These are phyloP conservation scores for Fragaria ananassa DNA, from an alignment of 306 rosid genomes.

Conservation along the genomic window DNA sequence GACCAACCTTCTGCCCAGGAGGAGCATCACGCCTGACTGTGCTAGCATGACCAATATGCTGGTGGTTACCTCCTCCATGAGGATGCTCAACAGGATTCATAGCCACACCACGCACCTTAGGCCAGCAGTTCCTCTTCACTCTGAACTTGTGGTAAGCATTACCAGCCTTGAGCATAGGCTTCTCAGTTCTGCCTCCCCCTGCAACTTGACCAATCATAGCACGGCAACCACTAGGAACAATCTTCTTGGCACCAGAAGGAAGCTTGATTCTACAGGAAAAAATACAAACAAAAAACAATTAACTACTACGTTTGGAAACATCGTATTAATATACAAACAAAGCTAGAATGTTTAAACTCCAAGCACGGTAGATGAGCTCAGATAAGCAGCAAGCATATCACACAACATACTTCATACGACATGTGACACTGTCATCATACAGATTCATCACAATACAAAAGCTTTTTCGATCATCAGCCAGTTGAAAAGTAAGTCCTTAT, in stretches of 20 bases:
- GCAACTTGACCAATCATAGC: conserved; percentile 31
- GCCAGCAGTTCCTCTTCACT: conserved; percentile 39
- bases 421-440: background rate
- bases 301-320: background rate
- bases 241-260: conserved; percentile 29
- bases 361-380: background rate
- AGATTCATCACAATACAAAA: background rate
- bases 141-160: conserved; percentile 30
- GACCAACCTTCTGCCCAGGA: conserved; percentile 33
- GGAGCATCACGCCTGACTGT: conserved; percentile 35
- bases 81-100: conserved; percentile 32
- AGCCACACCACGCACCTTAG: conserved; percentile 36
- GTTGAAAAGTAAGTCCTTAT: background rate
- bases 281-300: background rate
- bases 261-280: conserved; percentile 19
- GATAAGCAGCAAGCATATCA: background rate
- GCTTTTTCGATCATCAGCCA: background rate
- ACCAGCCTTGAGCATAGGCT: conserved; percentile 33
- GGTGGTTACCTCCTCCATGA: conserved; percentile 36
- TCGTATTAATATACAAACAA: background rate
- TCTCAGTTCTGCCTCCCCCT: conserved; percentile 30
- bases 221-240: conserved; percentile 29
- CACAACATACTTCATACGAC: background rate
- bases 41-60: conserved; percentile 31
- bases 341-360: background rate